Percentiles rank a stretch among this genome's conserved stretches.
phyloP scores from a whole-genome alignment of 129 eudicot species.

The Arctium lappa region DNA sequence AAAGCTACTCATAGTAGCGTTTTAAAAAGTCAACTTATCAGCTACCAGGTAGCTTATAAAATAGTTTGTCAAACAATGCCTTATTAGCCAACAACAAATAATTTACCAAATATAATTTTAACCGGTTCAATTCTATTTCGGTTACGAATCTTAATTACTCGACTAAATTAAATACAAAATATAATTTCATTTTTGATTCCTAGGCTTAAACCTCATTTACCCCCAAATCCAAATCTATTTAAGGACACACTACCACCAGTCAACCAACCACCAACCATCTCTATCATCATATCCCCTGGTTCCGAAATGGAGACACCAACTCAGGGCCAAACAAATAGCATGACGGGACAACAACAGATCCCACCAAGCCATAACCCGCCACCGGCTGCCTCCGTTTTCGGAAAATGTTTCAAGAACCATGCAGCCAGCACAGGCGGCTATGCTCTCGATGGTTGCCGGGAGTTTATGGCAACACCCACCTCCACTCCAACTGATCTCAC shows the following conservation, averaged over 20 bases:
- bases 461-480: slow-evolving; percentile 53
- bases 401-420: slow-evolving; percentile 69
- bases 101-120: not conserved
- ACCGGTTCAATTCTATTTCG: not conserved
- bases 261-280: not conserved
- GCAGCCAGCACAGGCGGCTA: slow-evolving; percentile 56
- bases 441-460: slow-evolving; percentile 75
- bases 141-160: not conserved
- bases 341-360: not conserved
- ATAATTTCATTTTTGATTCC: not conserved
- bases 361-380: slow-evolving; percentile 6
- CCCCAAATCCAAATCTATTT: not conserved
- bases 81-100: not conserved
- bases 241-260: slow-evolving; percentile 33
- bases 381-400: slow-evolving; percentile 33
- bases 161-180: not conserved
- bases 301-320: slow-evolving; percentile 43
- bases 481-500: slow-evolving; percentile 48
- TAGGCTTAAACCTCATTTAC: not conserved
- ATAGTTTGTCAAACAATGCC: too few relatives aligned
- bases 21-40: too few relatives aligned
- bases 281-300: slow-evolving; percentile 27
- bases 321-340: not conserved
- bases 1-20: too few relatives aligned
- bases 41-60: too few relatives aligned